A percentile compares a stretch with the other conserved stretches of the same genome.
Evolutionary conservation across 768 basidiomycete species (phyloP).

Genomic region (Filobasidium floriforme): DNA sequence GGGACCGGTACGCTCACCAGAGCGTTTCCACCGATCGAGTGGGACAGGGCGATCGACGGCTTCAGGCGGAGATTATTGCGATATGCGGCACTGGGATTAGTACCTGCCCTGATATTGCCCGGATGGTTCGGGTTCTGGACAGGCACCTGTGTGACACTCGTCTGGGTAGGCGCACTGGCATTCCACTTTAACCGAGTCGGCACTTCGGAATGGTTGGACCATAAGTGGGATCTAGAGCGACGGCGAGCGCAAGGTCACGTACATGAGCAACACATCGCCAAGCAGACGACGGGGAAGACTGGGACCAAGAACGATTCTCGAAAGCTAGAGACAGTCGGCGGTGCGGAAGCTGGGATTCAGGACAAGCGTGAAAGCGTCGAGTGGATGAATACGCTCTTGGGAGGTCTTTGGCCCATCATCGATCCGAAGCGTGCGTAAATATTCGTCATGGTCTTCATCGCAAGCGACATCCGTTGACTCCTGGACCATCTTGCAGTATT

Average conservation of each 20-base stretch:
- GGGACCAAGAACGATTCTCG: background rate
- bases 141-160: background rate
- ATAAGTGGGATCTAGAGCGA: constrained; percentile 20
- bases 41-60: constrained; percentile 12
- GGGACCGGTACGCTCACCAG: constrained; percentile 3
- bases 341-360: constrained; percentile 18
- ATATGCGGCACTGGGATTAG: constrained; percentile 8
- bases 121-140: constrained; percentile 4
- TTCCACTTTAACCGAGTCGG: background rate
- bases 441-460: background rate
- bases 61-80: constrained; percentile 1
- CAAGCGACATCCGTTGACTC: background rate
- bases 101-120: constrained; percentile 16
- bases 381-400: constrained; percentile 18
- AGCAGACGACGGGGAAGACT: background rate
- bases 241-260: constrained; percentile 10
- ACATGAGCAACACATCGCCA: background rate
- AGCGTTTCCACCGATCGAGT: constrained; percentile 20
- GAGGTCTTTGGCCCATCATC: constrained; percentile 19
- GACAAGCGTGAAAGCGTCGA: constrained; percentile 18
- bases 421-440: constrained; percentile 15
- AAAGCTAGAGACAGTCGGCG: constrained; percentile 3
- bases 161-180: background rate
- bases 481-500: constrained; percentile 10
- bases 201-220: constrained; percentile 7